Evolutionary conservation across 345 rosid species (phyloP).

Genomic region (Barbarea vulgaris): DNA sequence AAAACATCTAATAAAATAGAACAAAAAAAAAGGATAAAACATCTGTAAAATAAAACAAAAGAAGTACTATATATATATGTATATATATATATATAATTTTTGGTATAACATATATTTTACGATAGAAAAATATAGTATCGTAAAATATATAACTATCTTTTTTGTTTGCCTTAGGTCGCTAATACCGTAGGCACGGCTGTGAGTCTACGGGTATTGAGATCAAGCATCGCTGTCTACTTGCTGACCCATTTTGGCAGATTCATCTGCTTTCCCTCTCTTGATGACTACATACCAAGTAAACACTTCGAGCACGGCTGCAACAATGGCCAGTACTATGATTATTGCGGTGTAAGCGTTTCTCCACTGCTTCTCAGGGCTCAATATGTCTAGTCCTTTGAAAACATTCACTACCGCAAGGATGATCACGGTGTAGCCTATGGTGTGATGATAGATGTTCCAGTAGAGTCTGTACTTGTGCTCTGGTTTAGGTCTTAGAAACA

Average conservation of each 20-base stretch:
- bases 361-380: slow-evolving; percentile 15
- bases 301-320: slow-evolving; percentile 32
- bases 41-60: no score
- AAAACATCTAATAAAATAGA: no score
- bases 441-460: slow-evolving; percentile 10
- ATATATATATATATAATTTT: no score
- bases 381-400: slow-evolving; percentile 14
- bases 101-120: no score
- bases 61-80: no score
- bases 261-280: slow-evolving; percentile 35
- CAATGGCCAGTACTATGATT: slow-evolving; percentile 16
- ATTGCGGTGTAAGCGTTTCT: slow-evolving; percentile 51
- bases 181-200: no score
- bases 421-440: not conserved
- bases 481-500: slow-evolving; percentile 14
- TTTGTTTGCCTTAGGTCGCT: no score
- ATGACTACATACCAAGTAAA: slow-evolving; percentile 42
- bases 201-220: slow-evolving; percentile 22
- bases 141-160: no score
- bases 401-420: not conserved
- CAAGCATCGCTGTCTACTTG: slow-evolving; percentile 4
- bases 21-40: no score
- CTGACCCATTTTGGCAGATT: slow-evolving; percentile 24
- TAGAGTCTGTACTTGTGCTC: slow-evolving; percentile 6
- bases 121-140: no score